Conservation (phyloP, 2,329 filamentous ascomycete genomes). For the Coniochaeta sp. region DNA sequence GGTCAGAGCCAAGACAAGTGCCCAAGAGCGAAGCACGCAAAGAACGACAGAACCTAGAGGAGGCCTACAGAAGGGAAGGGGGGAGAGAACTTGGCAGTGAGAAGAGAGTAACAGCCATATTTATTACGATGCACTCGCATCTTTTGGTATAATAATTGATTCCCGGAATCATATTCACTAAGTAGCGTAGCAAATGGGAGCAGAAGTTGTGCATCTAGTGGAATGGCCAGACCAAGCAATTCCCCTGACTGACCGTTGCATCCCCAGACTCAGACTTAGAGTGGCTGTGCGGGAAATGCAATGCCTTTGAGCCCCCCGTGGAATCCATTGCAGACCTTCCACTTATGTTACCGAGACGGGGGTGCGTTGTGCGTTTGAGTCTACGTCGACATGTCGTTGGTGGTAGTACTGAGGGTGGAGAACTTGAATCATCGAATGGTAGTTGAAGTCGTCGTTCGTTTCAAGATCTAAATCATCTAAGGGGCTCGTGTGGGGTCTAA, state of each 20-base stretch:
- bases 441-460: neutral
- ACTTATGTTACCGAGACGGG: neutral
- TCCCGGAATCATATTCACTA: neutral
- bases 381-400: neutral
- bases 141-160: neutral
- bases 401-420: neutral
- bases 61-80: neutral
- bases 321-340: neutral
- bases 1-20: neutral
- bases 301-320: neutral
- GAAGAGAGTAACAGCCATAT: neutral
- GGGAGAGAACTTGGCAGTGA: neutral
- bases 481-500: neutral
- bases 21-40: neutral
- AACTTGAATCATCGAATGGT: neutral
- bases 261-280: neutral
- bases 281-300: neutral
- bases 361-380: neutral
- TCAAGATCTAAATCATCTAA: neutral
- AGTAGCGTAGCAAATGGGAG: neutral
- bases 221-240: neutral
- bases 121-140: slow-evolving; percentile 1
- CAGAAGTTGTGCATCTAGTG: neutral
- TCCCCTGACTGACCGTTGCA: neutral
- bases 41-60: neutral